phyloP scores from a whole-genome alignment of 2,329 filamentous ascomycete genomes.

The Sporothrix pseudoabietina region DNA sequence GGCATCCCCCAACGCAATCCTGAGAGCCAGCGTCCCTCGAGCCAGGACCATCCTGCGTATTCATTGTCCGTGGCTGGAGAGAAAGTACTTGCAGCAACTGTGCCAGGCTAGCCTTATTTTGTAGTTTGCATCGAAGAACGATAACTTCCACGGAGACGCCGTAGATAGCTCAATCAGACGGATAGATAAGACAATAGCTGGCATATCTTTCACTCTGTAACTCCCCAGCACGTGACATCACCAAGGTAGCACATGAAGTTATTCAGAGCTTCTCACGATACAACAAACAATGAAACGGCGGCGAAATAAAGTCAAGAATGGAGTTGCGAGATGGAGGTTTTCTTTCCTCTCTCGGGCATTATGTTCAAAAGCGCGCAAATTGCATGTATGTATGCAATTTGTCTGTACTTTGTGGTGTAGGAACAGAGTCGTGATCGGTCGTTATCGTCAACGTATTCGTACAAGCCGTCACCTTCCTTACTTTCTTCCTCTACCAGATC shows the following conservation, averaged over 20 bases:
- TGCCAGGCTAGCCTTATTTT: neutral
- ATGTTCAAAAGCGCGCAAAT: neutral
- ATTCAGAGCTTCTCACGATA: neutral
- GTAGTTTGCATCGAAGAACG: no score
- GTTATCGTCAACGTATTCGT: constrained; percentile 27
- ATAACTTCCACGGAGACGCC: neutral
- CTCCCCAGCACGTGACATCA: neutral
- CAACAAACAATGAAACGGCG: neutral
- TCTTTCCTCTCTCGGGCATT: neutral
- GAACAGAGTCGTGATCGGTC: constrained; percentile 27
- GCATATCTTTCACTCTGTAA: neutral
- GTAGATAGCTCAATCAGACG: neutral
- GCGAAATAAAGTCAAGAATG: neutral
- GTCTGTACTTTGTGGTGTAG: neutral
- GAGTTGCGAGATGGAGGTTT: constrained; percentile 13
- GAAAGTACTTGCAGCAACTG: neutral
- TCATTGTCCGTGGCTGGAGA: constrained; percentile 6
- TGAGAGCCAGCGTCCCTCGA: neutral
- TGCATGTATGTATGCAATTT: neutral
- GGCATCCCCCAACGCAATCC: neutral
- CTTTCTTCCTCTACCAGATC: neutral
- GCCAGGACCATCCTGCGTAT: neutral
- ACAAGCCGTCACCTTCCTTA: neutral
- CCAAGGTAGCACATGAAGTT: neutral
- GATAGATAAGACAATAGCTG: neutral